These are phyloP conservation scores for Clonostachys solani DNA, from an alignment of 2,329 filamentous ascomycete genomes.

Conservation along the genomic window DNA sequence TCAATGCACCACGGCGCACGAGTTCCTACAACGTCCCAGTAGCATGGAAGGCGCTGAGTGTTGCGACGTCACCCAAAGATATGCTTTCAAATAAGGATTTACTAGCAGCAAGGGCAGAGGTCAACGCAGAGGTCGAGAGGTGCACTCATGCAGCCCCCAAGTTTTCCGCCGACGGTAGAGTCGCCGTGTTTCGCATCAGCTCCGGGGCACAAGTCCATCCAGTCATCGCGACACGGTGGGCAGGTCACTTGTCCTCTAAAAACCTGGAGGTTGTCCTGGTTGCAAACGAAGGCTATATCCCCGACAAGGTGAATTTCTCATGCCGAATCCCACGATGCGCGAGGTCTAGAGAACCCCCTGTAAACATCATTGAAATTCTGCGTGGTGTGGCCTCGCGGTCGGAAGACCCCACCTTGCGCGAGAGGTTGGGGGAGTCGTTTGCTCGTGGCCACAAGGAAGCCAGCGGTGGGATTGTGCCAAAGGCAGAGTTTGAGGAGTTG, in stretches of 20 bases:
- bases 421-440: conserved; percentile 58
- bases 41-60: conserved; percentile 55
- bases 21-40: conserved; percentile 53
- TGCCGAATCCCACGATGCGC: conserved; percentile 58
- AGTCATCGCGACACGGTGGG: conserved; percentile 64
- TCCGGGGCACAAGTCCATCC: conserved; percentile 61
- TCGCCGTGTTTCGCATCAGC: conserved; percentile 59
- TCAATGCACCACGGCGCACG: conserved; percentile 63
- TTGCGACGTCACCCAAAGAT: conserved; percentile 42
- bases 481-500: conserved; percentile 60
- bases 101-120: conserved; percentile 39
- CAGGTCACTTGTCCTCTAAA: conserved; percentile 52
- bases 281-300: conserved; percentile 62
- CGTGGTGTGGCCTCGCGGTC: conserved; percentile 41
- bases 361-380: conserved; percentile 60
- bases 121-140: conserved; percentile 6
- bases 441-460: conserved; percentile 65
- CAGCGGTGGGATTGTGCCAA: conserved; percentile 59
- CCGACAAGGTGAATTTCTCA: conserved; percentile 62
- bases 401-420: conserved; percentile 27
- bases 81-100: conserved; percentile 45
- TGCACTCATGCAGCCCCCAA: conserved; percentile 57
- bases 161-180: conserved; percentile 57
- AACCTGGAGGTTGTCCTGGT: conserved; percentile 61
- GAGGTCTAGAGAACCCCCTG: conserved; percentile 43